Percentiles rank a stretch among this genome's conserved stretches.
phyloP scores from a whole-genome alignment of 441 rosid species.

The Pelargonium australe region DNA sequence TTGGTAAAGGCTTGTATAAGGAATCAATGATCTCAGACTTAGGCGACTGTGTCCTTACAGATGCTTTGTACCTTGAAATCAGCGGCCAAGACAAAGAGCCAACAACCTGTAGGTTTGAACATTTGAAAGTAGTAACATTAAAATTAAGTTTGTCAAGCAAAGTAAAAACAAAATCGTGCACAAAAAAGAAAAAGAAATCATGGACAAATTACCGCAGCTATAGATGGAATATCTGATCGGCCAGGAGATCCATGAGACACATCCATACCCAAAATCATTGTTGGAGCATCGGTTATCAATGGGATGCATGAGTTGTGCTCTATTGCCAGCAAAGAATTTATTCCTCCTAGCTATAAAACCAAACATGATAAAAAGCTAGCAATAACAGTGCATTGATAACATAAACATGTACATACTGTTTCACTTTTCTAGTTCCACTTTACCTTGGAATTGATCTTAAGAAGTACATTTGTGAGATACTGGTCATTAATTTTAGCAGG shows the following conservation, averaged over 20 bases:
- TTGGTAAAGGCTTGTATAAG: slow-evolving; percentile 56
- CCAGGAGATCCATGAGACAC: slow-evolving; percentile 95
- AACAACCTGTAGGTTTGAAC: slow-evolving; percentile 58
- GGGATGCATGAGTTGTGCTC: slow-evolving; percentile 50
- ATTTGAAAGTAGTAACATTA: slow-evolving; percentile 11
- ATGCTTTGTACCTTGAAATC: slow-evolving; percentile 88
- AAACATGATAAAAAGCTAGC: slow-evolving; percentile 10
- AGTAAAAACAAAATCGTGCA: not conserved
- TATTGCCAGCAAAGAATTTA: slow-evolving; percentile 74
- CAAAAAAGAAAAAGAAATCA: not conserved
- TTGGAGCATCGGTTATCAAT: slow-evolving; percentile 55
- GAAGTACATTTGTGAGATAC: slow-evolving; percentile 83
- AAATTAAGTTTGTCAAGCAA: not conserved
- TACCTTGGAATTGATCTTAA: slow-evolving; percentile 89
- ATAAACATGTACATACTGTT: slow-evolving; percentile 8
- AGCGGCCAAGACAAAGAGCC: slow-evolving; percentile 81
- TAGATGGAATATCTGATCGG: slow-evolving; percentile 62
- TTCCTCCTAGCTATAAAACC: slow-evolving; percentile 74
- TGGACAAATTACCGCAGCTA: slow-evolving; percentile 63
- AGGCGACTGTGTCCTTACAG: slow-evolving; percentile 81
- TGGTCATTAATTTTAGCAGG: slow-evolving; percentile 67
- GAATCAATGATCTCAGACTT: slow-evolving; percentile 85
- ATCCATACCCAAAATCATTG: slow-evolving; percentile 96
- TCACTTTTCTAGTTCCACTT: slow-evolving; percentile 18
- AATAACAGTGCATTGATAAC: slow-evolving; percentile 12